Conservation (phyloP, 2,329 filamentous ascomycete genomes). For the Aspergillus tanneri region DNA sequence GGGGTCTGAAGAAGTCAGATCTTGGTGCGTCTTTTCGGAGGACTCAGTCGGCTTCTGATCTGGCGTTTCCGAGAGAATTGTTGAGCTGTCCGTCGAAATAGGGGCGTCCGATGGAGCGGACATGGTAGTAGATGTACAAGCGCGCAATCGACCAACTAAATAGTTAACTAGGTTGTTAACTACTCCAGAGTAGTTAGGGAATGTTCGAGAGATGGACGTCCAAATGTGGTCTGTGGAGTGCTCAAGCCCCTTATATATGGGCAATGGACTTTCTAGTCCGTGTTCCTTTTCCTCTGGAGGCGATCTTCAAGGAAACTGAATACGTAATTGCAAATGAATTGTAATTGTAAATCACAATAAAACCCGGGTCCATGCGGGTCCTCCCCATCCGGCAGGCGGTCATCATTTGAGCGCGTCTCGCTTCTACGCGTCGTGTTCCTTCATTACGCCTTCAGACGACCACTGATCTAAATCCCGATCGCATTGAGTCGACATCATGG, state of each 20-base stretch:
- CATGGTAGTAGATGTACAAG: conserved; percentile 12
- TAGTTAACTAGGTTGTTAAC: too few species aligned
- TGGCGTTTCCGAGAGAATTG: conserved; percentile 6
- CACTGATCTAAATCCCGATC: neutral
- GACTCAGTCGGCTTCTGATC: neutral
- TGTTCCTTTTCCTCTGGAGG: conserved; percentile 7
- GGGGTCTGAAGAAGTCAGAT: neutral
- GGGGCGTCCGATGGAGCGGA: conserved; percentile 14
- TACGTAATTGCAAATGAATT: too few species aligned
- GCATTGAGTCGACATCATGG: conserved; percentile 40
- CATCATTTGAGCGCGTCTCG: conserved; percentile 3
- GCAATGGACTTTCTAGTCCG: too few species aligned
- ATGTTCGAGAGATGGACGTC: too few species aligned
- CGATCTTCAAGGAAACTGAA: conserved; percentile 10
- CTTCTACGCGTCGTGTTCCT: conserved; percentile 7
- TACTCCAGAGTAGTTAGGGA: too few species aligned
- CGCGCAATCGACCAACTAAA: too few species aligned
- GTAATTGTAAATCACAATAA: too few species aligned
- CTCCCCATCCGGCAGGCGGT: conserved; percentile 11
- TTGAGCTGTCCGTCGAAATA: conserved; percentile 6
- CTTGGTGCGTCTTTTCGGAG: conserved; percentile 4
- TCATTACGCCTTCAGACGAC: neutral
- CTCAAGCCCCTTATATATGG: too few species aligned
- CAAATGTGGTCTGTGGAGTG: too few species aligned
- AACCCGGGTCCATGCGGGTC: neutral